A percentile compares a stretch with the other conserved stretches of the same genome.
Conservation (phyloP, 2,329 filamentous ascomycete genomes). For the Ophiostoma quercus region DNA sequence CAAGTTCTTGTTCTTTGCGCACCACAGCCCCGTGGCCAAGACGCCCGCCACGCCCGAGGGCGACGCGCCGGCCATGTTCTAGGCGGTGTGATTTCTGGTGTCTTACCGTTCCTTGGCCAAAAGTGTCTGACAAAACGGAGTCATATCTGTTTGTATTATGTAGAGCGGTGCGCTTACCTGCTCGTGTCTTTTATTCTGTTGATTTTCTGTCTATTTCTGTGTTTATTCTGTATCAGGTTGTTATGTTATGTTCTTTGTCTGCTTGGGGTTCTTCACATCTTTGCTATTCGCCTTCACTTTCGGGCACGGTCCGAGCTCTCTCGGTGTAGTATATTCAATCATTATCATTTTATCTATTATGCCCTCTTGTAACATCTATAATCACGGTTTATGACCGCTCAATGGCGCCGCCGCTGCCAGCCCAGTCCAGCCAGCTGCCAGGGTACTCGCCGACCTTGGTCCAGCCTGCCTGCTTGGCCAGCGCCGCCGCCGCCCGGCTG, state of each 20-base stretch:
- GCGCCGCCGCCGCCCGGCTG: slow-evolving; percentile 66
- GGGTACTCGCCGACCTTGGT: slow-evolving; percentile 63
- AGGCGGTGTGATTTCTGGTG: not conserved
- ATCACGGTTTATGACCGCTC: slow-evolving; percentile 39
- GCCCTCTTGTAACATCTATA: too few relatives aligned
- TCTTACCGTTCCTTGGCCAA: not conserved
- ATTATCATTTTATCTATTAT: too few relatives aligned
- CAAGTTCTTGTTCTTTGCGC: slow-evolving; percentile 94
- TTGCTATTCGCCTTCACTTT: not conserved
- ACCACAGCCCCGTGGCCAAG: slow-evolving; percentile 50
- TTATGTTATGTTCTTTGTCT: not conserved
- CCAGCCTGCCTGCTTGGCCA: slow-evolving; percentile 76
- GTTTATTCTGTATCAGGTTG: not conserved
- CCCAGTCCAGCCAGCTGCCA: slow-evolving; percentile 82
- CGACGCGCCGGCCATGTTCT: slow-evolving; percentile 17
- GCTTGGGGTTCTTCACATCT: not conserved
- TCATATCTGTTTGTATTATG: not conserved
- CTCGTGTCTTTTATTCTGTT: not conserved
- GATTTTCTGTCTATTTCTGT: not conserved
- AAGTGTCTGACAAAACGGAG: not conserved
- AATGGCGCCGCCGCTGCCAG: slow-evolving; percentile 60
- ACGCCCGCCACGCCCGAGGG: slow-evolving; percentile 10
- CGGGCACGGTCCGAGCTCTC: not conserved
- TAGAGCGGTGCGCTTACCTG: not conserved
- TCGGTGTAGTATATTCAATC: slow-evolving; percentile 7